A percentile compares a stretch with the other conserved stretches of the same genome.
Evolutionary conservation across 495 filamentous ascomycete genomes (phyloP).

Genomic region (Podospora comata): DNA sequence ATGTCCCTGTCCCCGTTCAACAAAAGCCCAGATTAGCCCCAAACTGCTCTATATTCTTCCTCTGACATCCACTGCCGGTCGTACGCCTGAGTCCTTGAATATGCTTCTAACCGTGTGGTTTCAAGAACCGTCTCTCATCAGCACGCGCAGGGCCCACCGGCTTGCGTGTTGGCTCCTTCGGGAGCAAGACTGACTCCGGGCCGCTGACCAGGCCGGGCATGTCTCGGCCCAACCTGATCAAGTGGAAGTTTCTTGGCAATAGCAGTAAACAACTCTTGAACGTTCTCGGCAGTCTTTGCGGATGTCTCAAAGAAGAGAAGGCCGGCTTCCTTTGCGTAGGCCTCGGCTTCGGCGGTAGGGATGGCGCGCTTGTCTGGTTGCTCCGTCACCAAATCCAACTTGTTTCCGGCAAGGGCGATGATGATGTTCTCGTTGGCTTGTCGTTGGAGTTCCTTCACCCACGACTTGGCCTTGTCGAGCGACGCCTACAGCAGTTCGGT

Average conservation of each 20-base stretch:
- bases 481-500: conserved; percentile 60
- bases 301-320: conserved; percentile 97
- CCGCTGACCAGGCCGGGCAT: conserved; percentile 68
- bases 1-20: conserved; percentile 8
- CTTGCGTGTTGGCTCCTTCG: conserved; percentile 72
- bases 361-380: conserved; percentile 93
- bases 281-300: conserved; percentile 94
- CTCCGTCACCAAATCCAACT: conserved; percentile 87
- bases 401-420: conserved; percentile 96
- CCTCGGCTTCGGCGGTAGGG: conserved; percentile 81
- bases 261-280: conserved; percentile 92
- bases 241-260: conserved; percentile 96
- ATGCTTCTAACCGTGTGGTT: not conserved
- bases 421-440: conserved; percentile 99
- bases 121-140: conserved; percentile 32
- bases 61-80: not conserved
- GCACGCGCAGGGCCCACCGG: conserved; percentile 71
- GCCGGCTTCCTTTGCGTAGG: conserved; percentile 88
- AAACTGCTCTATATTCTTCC: not conserved
- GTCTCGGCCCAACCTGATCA: conserved; percentile 86
- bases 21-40: conserved; percentile 3
- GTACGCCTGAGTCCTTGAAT: not conserved
- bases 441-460: conserved; percentile 98
- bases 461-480: conserved; percentile 95
- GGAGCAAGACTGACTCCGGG: conserved; percentile 78